Evolutionary conservation across 2,329 filamentous ascomycete species (phyloP), one percentile per base, ranked within the genome.

Genomic region (Gaeumannomyces tritici): DNA sequence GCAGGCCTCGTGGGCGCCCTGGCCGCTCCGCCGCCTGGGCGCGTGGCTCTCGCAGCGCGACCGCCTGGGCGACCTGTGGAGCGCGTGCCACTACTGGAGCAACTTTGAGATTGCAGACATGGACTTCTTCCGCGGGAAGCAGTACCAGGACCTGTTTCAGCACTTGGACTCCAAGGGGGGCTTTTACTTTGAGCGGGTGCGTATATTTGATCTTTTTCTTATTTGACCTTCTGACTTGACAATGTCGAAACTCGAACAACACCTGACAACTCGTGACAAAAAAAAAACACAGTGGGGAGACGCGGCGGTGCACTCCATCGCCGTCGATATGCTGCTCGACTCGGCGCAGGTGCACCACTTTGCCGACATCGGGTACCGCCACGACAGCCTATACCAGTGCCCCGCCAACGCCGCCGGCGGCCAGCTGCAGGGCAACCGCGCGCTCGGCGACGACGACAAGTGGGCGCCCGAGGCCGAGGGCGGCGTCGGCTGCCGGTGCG

Each of bases 61-160:
- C 62, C 65, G 67, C 3, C 68, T 71, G 55, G 77, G 77, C 42
- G 76, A 79, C 64, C 65, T 65, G 42, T 79, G 77, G 76, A 79
- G 73, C 63, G 60, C 75, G 64, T 79, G 77, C 66, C 77, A 79
- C 64, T 79, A 77, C 66, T 79, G 77, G 77, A 77, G 75, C 64
- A 79, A 79, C 64, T 79, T 79, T 59, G 77, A 79, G 68, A 79
- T 79, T 62, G 77, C 76, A 35, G 73, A 77, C 63, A 70, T 79
- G 70, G 76, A 78, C 62, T 76, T 78, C 62, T 79, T 78, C 70
- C 72, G 77, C 29, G 70, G 72, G 7, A 68, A 65, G 57, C 69
- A 69, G 51, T 79, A 79, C 59, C 75, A 77, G 63, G 73, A 75
- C 12, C 70, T 77, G 26, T 78, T 77, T 62, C 68, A 73, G 18